phyloP scores from a whole-genome alignment of 2,329 filamentous ascomycete species.

The Paraconiothyrium brasiliense region DNA sequence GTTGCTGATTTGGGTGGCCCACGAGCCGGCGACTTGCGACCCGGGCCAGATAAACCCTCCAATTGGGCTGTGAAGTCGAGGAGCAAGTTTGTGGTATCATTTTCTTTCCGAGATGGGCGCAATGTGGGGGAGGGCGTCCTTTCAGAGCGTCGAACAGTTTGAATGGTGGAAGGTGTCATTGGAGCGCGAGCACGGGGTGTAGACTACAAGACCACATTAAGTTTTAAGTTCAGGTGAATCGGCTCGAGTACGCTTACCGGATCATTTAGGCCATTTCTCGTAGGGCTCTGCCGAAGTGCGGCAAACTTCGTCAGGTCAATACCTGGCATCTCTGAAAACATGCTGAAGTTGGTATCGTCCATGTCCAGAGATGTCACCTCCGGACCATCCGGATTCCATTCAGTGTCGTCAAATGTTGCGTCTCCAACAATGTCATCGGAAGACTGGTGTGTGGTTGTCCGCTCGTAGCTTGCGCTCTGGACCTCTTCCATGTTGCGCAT shows the following conservation, averaged over 20 bases:
- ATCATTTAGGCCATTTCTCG: slow-evolving; percentile 46
- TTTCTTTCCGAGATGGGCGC: slow-evolving; percentile 58
- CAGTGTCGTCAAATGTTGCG: slow-evolving; percentile 31
- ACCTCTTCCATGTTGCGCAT: slow-evolving; percentile 47
- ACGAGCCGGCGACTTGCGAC: slow-evolving; percentile 49
- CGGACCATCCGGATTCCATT: slow-evolving; percentile 45
- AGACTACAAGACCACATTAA: slow-evolving; percentile 14
- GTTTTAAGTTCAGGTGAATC: slow-evolving; percentile 21
- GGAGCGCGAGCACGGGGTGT: slow-evolving; percentile 49
- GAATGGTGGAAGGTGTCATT: slow-evolving; percentile 61
- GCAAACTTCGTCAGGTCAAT: slow-evolving; percentile 83
- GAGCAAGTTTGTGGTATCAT: slow-evolving; percentile 78
- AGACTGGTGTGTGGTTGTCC: slow-evolving; percentile 32
- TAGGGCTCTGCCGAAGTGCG: slow-evolving; percentile 69
- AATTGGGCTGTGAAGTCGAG: slow-evolving; percentile 88
- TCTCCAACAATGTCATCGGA: slow-evolving; percentile 36
- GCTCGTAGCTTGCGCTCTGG: slow-evolving; percentile 31
- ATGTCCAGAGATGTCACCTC: slow-evolving; percentile 49
- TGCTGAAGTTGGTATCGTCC: slow-evolving; percentile 82
- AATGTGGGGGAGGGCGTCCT: slow-evolving; percentile 63
- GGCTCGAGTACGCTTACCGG: slow-evolving; percentile 28
- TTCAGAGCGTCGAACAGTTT: slow-evolving; percentile 56
- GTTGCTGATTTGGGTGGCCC: slow-evolving; percentile 54
- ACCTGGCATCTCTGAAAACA: slow-evolving; percentile 84
- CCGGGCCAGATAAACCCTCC: slow-evolving; percentile 60